Conservation (phyloP, 23 red algal genomes). For the Gracilaria vermiculophylla region DNA sequence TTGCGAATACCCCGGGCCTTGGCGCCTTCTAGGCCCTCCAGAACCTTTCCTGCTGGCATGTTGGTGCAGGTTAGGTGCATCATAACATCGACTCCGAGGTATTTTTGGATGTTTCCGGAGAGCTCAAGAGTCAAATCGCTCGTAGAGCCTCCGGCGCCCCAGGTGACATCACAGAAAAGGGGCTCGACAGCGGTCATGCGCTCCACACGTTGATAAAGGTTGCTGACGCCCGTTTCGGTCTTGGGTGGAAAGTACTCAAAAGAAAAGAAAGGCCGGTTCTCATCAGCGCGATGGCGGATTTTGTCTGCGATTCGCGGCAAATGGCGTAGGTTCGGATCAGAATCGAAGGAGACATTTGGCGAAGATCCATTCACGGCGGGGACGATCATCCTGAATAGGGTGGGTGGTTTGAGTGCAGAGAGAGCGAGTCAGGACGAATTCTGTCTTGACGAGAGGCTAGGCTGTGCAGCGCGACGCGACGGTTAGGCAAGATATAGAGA, state of each 20-base stretch:
- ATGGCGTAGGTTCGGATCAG: conserved; percentile 71
- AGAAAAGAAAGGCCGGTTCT: conserved; percentile 84
- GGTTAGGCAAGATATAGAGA: too few species aligned
- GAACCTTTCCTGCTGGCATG: conserved; percentile 91
- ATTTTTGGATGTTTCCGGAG: conserved; percentile 94
- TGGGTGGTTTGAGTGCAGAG: too few species aligned
- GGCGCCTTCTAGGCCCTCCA: conserved; percentile 86
- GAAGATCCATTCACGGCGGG: background rate
- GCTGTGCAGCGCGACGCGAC: too few species aligned
- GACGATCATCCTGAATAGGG: background rate
- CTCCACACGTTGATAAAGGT: conserved; percentile 90
- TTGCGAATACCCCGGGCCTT: conserved; percentile 88
- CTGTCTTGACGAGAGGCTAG: background rate
- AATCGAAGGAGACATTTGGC: background rate
- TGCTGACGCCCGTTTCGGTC: conserved; percentile 81
- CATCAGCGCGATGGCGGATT: conserved; percentile 61
- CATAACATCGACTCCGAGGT: conserved; percentile 90
- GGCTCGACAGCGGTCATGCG: conserved; percentile 92
- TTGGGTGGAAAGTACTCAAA: conserved; percentile 99
- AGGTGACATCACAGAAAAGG: conserved; percentile 99
- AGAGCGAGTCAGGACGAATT: too few species aligned
- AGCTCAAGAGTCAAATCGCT: conserved; percentile 88
- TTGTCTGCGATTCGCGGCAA: conserved; percentile 85
- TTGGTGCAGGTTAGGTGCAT: conserved; percentile 99
- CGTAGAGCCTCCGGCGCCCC: conserved; percentile 98